Percentiles rank a stretch among this genome's conserved stretches.
These are phyloP conservation scores for Mucor velutinosus DNA, from an alignment of 371 early-diverging fungal genomes.

Conservation along the genomic window DNA sequence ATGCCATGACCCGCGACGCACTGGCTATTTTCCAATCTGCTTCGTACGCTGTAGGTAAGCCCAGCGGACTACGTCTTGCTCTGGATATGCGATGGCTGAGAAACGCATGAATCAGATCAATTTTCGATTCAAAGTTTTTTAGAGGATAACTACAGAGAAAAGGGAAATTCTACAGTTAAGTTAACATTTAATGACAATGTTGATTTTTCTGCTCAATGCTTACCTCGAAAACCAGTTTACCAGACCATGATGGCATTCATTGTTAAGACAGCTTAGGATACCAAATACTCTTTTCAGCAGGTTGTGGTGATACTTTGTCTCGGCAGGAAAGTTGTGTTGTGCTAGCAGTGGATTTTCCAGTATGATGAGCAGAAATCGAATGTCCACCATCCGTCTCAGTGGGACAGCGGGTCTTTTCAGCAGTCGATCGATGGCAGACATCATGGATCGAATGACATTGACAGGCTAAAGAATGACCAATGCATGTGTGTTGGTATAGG, in stretches of 20 bases:
- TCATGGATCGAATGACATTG: slow-evolving; percentile 70
- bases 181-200: slow-evolving; percentile 2
- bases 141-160: slow-evolving; percentile 53
- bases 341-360: slow-evolving; percentile 81
- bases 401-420: slow-evolving; percentile 81
- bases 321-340: slow-evolving; percentile 66
- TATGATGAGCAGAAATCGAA: slow-evolving; percentile 81
- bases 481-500: not conserved
- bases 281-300: slow-evolving; percentile 74
- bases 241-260: slow-evolving; percentile 77
- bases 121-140: slow-evolving; percentile 66
- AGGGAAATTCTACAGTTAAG: slow-evolving; percentile 1
- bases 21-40: slow-evolving; percentile 84
- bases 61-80: slow-evolving; percentile 49
- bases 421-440: slow-evolving; percentile 75
- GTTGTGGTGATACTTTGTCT: slow-evolving; percentile 73
- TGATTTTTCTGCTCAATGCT: not conserved
- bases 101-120: slow-evolving; percentile 80
- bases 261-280: slow-evolving; percentile 70
- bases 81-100: slow-evolving; percentile 77
- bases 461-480: slow-evolving; percentile 41
- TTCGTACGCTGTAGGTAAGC: slow-evolving; percentile 57
- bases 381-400: slow-evolving; percentile 55
- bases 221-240: slow-evolving; percentile 80
- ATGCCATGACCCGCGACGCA: slow-evolving; percentile 89